A percentile compares a stretch with the other conserved stretches of the same genome.
These are phyloP conservation scores for Agapanthus africanus DNA, from an alignment of 106 monocot genomes.

Conservation along the genomic window DNA sequence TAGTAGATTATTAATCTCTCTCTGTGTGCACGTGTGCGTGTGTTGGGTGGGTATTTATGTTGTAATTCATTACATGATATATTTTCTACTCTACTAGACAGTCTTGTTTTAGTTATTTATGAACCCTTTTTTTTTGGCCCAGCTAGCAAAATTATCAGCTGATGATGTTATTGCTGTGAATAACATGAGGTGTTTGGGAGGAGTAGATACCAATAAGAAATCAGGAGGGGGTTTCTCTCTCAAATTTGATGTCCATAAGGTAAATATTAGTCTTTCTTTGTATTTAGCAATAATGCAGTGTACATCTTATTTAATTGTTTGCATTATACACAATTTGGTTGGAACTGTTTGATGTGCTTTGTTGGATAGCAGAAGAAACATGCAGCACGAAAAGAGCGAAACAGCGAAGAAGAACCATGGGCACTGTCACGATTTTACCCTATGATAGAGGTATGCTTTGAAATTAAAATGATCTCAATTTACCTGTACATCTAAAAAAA, in stretches of 20 bases:
- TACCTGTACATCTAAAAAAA: not conserved
- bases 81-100: not conserved
- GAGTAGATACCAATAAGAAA: constrained; percentile 63
- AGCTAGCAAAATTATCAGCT: constrained; percentile 77
- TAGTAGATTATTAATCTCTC: no score
- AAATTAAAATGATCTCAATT: no score
- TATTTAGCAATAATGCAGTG: no score
- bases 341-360: constrained; percentile 7
- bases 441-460: constrained; percentile 66
- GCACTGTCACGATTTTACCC: constrained; percentile 86
- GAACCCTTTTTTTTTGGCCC: constrained; percentile 5
- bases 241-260: constrained; percentile 80
- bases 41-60: no score
- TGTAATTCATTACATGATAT: not conserved
- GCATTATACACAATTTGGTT: not conserved
- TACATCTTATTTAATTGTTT: not conserved
- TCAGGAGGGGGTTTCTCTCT: constrained; percentile 71
- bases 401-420: constrained; percentile 69
- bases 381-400: constrained; percentile 68
- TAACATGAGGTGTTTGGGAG: constrained; percentile 79
- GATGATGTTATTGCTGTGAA: constrained; percentile 94
- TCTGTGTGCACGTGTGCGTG: no score
- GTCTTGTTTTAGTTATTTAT: not conserved
- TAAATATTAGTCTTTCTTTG: constrained; percentile 13
- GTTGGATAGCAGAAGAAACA: constrained; percentile 66